Evolutionary conservation across 106 monocot species (phyloP).

Genomic region (Cymbidium sinense): DNA sequence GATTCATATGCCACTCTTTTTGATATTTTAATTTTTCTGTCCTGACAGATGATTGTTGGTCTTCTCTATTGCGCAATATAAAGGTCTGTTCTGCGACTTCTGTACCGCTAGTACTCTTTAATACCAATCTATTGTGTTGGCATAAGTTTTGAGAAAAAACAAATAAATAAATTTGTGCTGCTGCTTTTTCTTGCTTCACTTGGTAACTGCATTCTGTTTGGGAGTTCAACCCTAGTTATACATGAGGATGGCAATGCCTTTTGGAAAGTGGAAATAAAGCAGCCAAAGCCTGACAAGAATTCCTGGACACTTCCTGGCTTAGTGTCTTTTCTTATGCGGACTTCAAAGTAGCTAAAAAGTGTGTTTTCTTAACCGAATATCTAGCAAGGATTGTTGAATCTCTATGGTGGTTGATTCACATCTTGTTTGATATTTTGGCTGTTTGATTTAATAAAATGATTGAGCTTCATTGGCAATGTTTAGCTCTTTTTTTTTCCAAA

Average conservation of each 20-base stretch:
- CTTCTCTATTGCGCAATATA: constrained; percentile 40
- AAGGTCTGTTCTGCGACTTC: constrained; percentile 32
- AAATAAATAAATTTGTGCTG: background rate
- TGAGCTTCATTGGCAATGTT: background rate
- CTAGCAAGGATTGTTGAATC: background rate
- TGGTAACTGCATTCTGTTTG: background rate
- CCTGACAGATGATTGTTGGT: constrained; percentile 96
- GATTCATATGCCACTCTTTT: background rate
- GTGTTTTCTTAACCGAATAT: background rate
- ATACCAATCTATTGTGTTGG: background rate
- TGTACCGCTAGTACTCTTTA: background rate
- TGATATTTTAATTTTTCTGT: constrained; percentile 7
- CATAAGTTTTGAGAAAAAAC: background rate
- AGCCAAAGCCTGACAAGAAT: no score
- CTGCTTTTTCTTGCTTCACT: background rate
- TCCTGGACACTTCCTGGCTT: background rate
- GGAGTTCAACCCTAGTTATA: background rate
- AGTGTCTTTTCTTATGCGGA: background rate
- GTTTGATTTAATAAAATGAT: background rate
- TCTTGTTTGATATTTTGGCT: background rate
- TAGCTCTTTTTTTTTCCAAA: background rate
- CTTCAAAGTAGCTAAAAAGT: background rate
- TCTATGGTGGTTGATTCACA: background rate
- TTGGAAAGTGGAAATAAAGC: background rate
- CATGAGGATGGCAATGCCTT: background rate